Conservation (phyloP, 2,329 filamentous ascomycete genomes). For the Rhytidhysteron rufulum region DNA sequence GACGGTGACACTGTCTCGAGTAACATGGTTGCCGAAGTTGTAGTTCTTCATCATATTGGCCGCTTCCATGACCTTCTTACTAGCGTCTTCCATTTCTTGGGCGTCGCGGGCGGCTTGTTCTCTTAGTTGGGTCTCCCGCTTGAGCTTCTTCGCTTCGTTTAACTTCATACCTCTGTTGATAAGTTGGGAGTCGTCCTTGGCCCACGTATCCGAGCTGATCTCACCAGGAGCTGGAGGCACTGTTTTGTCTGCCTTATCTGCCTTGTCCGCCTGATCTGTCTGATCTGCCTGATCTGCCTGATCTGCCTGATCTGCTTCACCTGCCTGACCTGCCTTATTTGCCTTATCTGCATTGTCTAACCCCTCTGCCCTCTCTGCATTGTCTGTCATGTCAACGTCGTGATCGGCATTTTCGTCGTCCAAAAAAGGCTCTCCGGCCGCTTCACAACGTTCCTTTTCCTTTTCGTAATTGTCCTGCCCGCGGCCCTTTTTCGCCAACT, state of each 20-base stretch:
- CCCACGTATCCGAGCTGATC: conserved; percentile 54
- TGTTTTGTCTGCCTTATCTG: neutral
- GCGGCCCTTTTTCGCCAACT: conserved; percentile 68
- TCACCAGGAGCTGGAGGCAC: conserved; percentile 53
- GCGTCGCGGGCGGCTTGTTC: conserved; percentile 46
- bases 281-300: too few species aligned
- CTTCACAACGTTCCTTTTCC: conserved; percentile 56
- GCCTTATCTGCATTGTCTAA: too few species aligned
- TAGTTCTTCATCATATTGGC: conserved; percentile 33
- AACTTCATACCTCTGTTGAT: conserved; percentile 74
- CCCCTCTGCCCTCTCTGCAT: too few species aligned
- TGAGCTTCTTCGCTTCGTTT: conserved; percentile 73
- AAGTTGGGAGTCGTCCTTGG: conserved; percentile 59
- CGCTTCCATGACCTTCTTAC: conserved; percentile 29
- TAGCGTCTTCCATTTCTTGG: conserved; percentile 33
- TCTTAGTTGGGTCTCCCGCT: conserved; percentile 57
- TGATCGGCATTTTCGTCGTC: conserved; percentile 45
- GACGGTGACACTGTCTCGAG: conserved; percentile 15
- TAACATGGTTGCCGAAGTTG: conserved; percentile 15
- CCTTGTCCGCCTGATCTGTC: too few species aligned
- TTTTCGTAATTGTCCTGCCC: conserved; percentile 44
- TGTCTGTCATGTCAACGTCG: too few species aligned
- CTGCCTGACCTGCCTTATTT: too few species aligned
- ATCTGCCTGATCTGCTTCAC: too few species aligned
- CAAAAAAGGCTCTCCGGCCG: conserved; percentile 62